Base-by-base conservation (phyloP, 2,329 filamentous ascomycete species). In the Penicillium digitatum region DNA sequence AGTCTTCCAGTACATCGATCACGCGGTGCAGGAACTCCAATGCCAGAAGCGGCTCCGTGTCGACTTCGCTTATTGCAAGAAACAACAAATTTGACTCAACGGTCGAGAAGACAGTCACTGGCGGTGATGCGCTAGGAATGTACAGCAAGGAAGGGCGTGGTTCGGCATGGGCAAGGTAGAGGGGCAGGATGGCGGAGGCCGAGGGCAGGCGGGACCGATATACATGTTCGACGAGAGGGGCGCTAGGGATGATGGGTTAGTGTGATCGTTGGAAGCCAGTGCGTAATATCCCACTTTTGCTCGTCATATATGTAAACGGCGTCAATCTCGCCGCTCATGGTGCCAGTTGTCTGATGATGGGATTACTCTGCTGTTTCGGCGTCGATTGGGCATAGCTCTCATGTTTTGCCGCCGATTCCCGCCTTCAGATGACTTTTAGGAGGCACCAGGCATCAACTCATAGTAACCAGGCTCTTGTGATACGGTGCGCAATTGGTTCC, bases 301-400 rank as follows among this genome's bases (percentile, higher is more conserved):
- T 96, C 92, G 83, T 97, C 92, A 75, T 89, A 96, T 72, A 99
- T 91, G 79, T 97, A 93, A 69, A 99, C 81, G 72, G 93, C 94
- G 80, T 97, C 93, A 70, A 99, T 89, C 71, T 89, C 85, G 78
- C 90, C 86, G 78, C 83, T 89, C 88, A 92, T 93, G 72, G 75
- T 86, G 70, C 51, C 63, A 64, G 66, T 62, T 65, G 59, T 61
- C 57, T 62, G 55, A 55, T 55, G 61, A 31, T 37, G 49, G 38
- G 45, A 46, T 51, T 34, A 14, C 34, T 46, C 26, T 16, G 9
- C 35, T 11, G 20, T 34, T 6, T 32, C 56, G 52, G 48, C 32
- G 46, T 54, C 55, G 58, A 60, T 63, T 60, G n/a, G n/a, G 60
- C 60, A 61, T 59, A 59, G 52, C 59, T 57, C 53, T 56, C 29